Conservation (phyloP, 768 basidiomycete species). For the Boletus bicolor region DNA sequence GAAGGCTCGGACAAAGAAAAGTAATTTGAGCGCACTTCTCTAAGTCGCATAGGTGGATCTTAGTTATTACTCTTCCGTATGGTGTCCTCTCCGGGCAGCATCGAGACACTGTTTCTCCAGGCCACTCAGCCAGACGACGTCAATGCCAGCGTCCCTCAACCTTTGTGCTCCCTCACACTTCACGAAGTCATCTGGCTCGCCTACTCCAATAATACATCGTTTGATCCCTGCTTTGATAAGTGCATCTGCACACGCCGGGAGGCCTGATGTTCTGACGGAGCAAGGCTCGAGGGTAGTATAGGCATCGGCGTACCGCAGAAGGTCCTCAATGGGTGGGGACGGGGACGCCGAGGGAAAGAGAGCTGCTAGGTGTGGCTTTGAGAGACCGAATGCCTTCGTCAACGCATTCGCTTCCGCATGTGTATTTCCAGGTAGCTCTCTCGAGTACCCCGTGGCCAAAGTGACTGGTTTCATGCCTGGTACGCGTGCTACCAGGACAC, state of each 20-base stretch:
- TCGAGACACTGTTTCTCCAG: conserved; percentile 78
- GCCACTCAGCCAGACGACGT: conserved; percentile 71
- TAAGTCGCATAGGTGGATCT: neutral
- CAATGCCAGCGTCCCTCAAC: conserved; percentile 65
- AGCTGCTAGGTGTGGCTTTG: conserved; percentile 40
- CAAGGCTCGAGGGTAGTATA: conserved; percentile 99
- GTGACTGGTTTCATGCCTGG: conserved; percentile 46
- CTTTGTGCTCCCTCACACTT: conserved; percentile 82
- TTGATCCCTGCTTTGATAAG: conserved; percentile 68
- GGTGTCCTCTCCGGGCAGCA: conserved; percentile 66
- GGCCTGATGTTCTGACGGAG: conserved; percentile 82
- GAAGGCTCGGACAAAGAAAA: neutral
- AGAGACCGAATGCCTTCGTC: conserved; percentile 56
- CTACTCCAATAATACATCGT: conserved; percentile 83
- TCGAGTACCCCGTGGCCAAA: conserved; percentile 80
- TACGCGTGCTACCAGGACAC: conserved; percentile 57
- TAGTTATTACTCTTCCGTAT: neutral
- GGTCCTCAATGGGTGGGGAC: conserved; percentile 37
- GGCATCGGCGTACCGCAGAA: conserved; percentile 62
- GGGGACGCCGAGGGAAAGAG: conserved; percentile 38
- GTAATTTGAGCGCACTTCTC: conserved; percentile 4
- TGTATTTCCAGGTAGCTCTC: conserved; percentile 91
- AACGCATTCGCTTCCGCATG: conserved; percentile 97
- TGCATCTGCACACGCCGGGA: conserved; percentile 81
- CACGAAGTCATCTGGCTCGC: conserved; percentile 94